Percentiles rank a stretch among this genome's conserved stretches.
phyloP scores from a whole-genome alignment of 164 flowering plant species.

The Kalanchoe fedtschenkoi region DNA sequence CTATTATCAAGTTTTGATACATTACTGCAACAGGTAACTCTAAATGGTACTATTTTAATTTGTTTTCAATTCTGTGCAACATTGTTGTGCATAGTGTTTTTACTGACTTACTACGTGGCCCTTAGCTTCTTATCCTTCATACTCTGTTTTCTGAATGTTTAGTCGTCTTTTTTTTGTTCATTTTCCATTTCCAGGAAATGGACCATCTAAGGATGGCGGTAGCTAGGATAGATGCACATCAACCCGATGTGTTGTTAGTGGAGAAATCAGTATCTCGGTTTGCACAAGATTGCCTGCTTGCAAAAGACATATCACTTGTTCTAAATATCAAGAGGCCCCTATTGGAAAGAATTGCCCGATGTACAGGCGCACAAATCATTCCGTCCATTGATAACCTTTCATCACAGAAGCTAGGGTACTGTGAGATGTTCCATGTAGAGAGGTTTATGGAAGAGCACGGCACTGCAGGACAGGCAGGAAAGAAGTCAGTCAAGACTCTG shows the following conservation, averaged over 20 bases:
- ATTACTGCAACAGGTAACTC: conserved; percentile 69
- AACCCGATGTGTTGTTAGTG: conserved; percentile 49
- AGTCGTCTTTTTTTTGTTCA: not conserved
- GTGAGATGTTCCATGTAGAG: conserved; percentile 50
- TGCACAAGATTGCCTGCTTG: conserved; percentile 61
- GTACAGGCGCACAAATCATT: conserved; percentile 53
- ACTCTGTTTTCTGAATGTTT: not conserved
- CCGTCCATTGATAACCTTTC: conserved; percentile 55
- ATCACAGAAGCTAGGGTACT: conserved; percentile 44
- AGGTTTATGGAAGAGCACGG: conserved; percentile 48
- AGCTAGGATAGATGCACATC: conserved; percentile 46
- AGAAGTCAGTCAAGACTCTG: conserved; percentile 40
- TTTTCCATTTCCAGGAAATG: conserved; percentile 40
- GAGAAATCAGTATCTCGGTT: conserved; percentile 60
- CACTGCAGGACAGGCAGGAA: conserved; percentile 42
- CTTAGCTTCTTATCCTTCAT: not conserved
- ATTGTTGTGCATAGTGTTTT: not conserved
- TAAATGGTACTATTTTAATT: not conserved
- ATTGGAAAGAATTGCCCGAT: conserved; percentile 57
- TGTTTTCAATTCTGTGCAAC: not conserved
- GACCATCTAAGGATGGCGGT: conserved; percentile 64
- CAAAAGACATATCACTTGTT: conserved; percentile 53
- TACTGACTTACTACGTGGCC: not conserved
- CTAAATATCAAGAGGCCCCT: conserved; percentile 59
- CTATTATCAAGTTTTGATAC: conserved; percentile 85